Conservation (phyloP, 768 basidiomycete genomes). For the Crucibulum laeve region DNA sequence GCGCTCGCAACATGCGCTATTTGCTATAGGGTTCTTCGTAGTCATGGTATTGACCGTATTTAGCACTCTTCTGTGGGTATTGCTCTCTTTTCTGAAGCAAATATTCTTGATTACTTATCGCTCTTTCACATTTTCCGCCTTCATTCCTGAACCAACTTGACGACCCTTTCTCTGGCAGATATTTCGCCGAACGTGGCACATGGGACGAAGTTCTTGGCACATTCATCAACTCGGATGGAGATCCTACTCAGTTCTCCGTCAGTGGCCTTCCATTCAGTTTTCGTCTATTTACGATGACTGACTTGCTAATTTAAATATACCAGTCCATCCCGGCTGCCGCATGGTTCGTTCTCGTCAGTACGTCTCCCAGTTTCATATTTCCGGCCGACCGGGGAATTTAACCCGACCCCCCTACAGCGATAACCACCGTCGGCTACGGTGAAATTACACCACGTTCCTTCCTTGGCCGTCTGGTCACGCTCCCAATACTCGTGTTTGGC, state of each 20-base stretch:
- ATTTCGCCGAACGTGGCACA: slow-evolving; percentile 86
- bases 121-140: too few relatives aligned
- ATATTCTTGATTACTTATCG: too few relatives aligned
- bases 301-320: background rate
- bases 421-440: slow-evolving; percentile 88
- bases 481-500: slow-evolving; percentile 85
- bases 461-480: slow-evolving; percentile 80
- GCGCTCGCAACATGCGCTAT: slow-evolving; percentile 79
- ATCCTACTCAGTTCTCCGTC: slow-evolving; percentile 75
- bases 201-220: slow-evolving; percentile 81
- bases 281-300: background rate
- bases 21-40: slow-evolving; percentile 87
- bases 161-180: slow-evolving; percentile 33
- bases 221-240: slow-evolving; percentile 84
- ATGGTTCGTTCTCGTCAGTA: slow-evolving; percentile 83
- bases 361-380: slow-evolving; percentile 24
- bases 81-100: slow-evolving; percentile 1
- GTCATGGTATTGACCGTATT: slow-evolving; percentile 84
- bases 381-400: background rate
- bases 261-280: too few relatives aligned
- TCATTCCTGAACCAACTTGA: background rate
- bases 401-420: slow-evolving; percentile 39
- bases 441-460: slow-evolving; percentile 88
- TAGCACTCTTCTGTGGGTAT: slow-evolving; percentile 72
- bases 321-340: slow-evolving; percentile 38